These are phyloP conservation scores for Tetracladium marchalianum DNA, from an alignment of 495 filamentous ascomycete genomes.

Conservation along the genomic window DNA sequence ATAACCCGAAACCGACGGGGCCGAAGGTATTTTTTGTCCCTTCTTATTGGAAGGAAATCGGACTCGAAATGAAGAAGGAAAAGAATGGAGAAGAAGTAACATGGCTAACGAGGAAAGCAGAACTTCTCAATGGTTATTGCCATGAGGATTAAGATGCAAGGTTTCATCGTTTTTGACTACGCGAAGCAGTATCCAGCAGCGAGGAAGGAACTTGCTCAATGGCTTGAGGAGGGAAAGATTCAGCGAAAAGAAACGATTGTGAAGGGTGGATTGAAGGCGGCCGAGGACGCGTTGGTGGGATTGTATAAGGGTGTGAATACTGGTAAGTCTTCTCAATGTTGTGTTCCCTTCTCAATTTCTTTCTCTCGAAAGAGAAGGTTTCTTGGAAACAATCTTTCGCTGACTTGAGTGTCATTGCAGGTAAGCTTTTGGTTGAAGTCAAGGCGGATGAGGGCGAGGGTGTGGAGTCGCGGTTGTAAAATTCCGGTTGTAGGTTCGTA, in stretches of 20 bases:
- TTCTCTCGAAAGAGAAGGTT: too few species aligned
- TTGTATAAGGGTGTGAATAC: constrained; percentile 48
- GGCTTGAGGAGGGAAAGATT: constrained; percentile 45
- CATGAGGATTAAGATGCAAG: constrained; percentile 41
- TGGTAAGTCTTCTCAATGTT: constrained; percentile 22
- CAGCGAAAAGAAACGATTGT: constrained; percentile 45
- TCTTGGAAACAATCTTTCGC: too few species aligned
- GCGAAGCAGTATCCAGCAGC: constrained; percentile 23
- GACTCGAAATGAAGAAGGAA: too few species aligned
- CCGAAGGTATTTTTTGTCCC: constrained; percentile 14
- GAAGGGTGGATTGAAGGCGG: constrained; percentile 38
- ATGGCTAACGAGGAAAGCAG: constrained; percentile 2
- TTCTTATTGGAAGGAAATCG: background rate
- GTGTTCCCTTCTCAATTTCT: too few species aligned
- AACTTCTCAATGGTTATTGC: constrained; percentile 32
- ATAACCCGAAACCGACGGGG: constrained; percentile 20
- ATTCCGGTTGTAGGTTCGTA: too few species aligned
- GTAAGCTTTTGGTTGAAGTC: background rate
- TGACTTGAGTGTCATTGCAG: too few species aligned
- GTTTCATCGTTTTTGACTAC: constrained; percentile 54
- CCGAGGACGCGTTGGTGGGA: constrained; percentile 38
- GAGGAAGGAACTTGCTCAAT: constrained; percentile 36
- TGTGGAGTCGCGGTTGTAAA: background rate
- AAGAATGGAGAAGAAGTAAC: background rate
- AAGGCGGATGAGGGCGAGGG: background rate